phyloP scores from a whole-genome alignment of 257 asterid species.

The Nemophila menziesii region DNA sequence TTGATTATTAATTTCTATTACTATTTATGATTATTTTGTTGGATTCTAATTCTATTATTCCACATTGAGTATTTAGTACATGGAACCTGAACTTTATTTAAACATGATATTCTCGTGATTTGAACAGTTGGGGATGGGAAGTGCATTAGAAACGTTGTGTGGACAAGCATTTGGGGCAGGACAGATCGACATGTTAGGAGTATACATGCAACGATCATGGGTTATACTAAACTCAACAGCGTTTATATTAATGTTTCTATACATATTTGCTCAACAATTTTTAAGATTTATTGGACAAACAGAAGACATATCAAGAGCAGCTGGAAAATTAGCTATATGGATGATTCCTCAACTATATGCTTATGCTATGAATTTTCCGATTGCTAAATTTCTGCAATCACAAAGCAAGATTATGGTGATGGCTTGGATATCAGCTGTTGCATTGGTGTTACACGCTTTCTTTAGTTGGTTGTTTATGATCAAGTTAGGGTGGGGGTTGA shows the following conservation, averaged over 20 bases:
- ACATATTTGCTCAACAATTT: slow-evolving; percentile 26
- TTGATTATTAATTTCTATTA: too few relatives aligned
- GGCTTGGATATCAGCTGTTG: slow-evolving; percentile 30
- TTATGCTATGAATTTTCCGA: slow-evolving; percentile 41
- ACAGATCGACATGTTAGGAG: slow-evolving; percentile 35
- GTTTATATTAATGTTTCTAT: slow-evolving; percentile 17
- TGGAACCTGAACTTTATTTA: too few relatives aligned
- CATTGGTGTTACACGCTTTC: slow-evolving; percentile 18
- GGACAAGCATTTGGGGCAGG: slow-evolving; percentile 59
- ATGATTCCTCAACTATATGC: slow-evolving; percentile 51
- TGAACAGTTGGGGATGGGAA: too few relatives aligned
- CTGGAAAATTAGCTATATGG: too few relatives aligned
- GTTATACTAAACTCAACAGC: too few relatives aligned
- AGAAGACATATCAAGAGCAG: slow-evolving; percentile 20
- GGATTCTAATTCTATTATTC: too few relatives aligned
- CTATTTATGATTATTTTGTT: too few relatives aligned
- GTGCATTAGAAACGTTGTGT: too few relatives aligned
- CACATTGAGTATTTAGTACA: too few relatives aligned
- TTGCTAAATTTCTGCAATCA: too few relatives aligned
- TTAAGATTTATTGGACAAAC: slow-evolving; percentile 32
- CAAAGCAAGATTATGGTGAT: slow-evolving; percentile 39
- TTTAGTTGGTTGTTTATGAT: slow-evolving; percentile 49
- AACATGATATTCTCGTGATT: too few relatives aligned
- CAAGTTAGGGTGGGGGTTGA: slow-evolving; percentile 44
- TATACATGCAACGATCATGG: slow-evolving; percentile 39